Evolutionary conservation across 495 filamentous ascomycete species (phyloP).

Genomic region (Penicillium canariense): DNA sequence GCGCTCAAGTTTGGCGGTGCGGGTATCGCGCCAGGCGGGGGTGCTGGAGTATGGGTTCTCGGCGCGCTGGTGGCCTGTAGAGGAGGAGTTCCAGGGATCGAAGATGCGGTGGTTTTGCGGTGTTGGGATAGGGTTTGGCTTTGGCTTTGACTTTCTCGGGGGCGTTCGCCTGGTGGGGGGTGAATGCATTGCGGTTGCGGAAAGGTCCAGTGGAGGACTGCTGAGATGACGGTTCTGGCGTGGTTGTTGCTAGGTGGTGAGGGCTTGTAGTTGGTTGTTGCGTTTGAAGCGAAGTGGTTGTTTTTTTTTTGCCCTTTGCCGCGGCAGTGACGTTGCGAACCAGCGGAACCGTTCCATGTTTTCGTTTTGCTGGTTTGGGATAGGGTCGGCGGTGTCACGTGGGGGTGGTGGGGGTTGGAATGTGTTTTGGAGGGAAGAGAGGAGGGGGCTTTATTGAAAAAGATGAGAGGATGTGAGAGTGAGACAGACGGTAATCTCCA

Average conservation of each 20-base stretch:
- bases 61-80: conserved; percentile 77
- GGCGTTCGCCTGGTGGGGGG: neutral
- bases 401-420: neutral
- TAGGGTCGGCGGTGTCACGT: conserved; percentile 7
- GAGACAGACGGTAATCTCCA: too few relatives aligned
- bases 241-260: neutral
- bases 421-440: neutral
- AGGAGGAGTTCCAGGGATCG: conserved; percentile 79
- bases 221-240: too few relatives aligned
- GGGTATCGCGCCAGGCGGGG: conserved; percentile 68
- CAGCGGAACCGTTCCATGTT: conserved; percentile 4
- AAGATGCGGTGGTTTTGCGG: conserved; percentile 51
- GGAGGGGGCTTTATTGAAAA: neutral
- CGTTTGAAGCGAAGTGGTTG: too few relatives aligned
- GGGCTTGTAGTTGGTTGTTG: neutral
- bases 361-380: conserved; percentile 15
- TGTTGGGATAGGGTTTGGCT: neutral
- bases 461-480: too few relatives aligned
- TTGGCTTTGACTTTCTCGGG: neutral
- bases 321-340: conserved; percentile 2
- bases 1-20: conserved; percentile 60
- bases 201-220: too few relatives aligned
- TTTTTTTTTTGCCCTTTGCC: too few relatives aligned
- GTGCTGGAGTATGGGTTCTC: conserved; percentile 56
- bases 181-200: neutral